phyloP scores from a whole-genome alignment of 1,139 yeast genomes.

The Taphrina betulina region DNA sequence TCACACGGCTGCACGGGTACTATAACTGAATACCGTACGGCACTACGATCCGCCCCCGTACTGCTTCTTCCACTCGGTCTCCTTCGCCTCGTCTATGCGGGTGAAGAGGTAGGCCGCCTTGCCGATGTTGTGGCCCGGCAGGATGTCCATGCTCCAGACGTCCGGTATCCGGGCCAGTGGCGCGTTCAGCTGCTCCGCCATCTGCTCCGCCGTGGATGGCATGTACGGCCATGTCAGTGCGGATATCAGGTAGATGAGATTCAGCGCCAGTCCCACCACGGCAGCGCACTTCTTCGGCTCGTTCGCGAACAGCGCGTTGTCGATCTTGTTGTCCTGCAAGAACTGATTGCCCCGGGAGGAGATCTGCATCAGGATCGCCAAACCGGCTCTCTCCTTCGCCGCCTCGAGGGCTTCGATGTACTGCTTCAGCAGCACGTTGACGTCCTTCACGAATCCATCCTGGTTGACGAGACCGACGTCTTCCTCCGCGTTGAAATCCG shows the following conservation, averaged over 20 bases:
- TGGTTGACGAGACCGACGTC: conserved; percentile 52
- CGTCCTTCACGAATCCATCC: conserved; percentile 38
- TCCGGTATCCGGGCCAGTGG: conserved; percentile 79
- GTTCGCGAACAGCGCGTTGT: conserved; percentile 75
- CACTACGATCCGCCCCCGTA: no score
- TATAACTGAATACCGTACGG: no score
- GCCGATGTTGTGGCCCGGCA: conserved; percentile 84
- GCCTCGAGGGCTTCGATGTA: conserved; percentile 75
- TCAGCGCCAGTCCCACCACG: conserved; percentile 86
- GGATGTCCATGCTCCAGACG: conserved; percentile 58
- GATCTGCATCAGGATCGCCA: conserved; percentile 85
- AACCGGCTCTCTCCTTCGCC: conserved; percentile 79
- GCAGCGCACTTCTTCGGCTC: conserved; percentile 83
- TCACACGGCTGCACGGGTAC: no score
- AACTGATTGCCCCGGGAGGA: conserved; percentile 92
- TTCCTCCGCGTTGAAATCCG: conserved; percentile 55
- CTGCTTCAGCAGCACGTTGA: conserved; percentile 58
- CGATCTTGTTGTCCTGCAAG: conserved; percentile 92
- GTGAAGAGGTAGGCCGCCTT: conserved; percentile 87
- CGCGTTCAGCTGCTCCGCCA: conserved; percentile 75
- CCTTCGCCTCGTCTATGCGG: conserved; percentile 85
- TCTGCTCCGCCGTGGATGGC: conserved; percentile 76
- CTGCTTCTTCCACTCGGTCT: conserved; percentile 80
- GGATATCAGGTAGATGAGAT: conserved; percentile 77
- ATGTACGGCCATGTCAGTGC: conserved; percentile 82